Evolutionary conservation across 1,139 yeast species (phyloP).

Genomic region (Geotrichum candidum): DNA sequence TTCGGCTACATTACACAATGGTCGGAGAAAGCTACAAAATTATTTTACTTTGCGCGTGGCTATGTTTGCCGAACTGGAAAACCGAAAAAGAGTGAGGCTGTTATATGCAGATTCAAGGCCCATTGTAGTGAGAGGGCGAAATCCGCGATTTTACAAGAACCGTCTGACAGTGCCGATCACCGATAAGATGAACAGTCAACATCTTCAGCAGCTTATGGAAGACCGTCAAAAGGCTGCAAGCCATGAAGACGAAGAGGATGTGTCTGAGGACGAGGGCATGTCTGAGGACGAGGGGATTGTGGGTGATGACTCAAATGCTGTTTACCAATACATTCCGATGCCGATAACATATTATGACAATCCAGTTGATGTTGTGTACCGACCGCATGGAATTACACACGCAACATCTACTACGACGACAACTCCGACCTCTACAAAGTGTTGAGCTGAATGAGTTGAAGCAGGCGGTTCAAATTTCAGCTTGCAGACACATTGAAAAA

Average conservation of each 20-base stretch:
- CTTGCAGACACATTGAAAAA: neutral
- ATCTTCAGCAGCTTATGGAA: neutral
- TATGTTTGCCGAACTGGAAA: conserved; percentile 37
- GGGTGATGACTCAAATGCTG: neutral
- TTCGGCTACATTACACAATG: conserved; percentile 61
- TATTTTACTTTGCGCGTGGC: conserved; percentile 48
- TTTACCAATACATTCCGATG: conserved; percentile 51
- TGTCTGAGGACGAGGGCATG: conserved; percentile 7
- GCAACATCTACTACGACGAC: neutral
- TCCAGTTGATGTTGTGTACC: conserved; percentile 54
- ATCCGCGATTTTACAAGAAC: conserved; percentile 57
- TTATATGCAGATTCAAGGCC: conserved; percentile 39
- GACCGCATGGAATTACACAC: conserved; percentile 55
- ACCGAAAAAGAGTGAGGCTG: conserved; percentile 28
- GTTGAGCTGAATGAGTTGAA: neutral
- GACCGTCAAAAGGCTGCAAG: neutral
- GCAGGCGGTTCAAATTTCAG: neutral
- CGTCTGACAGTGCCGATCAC: conserved; percentile 13
- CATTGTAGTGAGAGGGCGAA: conserved; percentile 59
- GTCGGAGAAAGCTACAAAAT: conserved; percentile 51
- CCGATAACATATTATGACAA: conserved; percentile 53
- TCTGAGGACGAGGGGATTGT: neutral
- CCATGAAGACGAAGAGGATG: neutral
- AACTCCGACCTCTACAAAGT: neutral
- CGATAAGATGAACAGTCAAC: conserved; percentile 3